Evolutionary conservation across 371 early-diverging fungal genomes (phyloP).

Genomic region (Catenaria anguillulae): DNA sequence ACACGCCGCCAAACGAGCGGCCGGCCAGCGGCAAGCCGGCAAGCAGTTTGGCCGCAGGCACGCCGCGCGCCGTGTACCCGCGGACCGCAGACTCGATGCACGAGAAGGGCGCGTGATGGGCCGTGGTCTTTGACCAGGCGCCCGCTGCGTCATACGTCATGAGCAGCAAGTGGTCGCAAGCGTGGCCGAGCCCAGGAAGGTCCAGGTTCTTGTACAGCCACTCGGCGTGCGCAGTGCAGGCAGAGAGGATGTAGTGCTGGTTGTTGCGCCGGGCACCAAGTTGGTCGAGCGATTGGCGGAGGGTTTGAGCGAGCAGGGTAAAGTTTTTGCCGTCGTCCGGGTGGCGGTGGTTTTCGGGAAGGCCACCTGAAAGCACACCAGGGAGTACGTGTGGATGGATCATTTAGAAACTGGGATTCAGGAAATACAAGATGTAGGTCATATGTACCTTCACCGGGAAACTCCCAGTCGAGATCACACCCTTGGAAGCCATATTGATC

Average conservation of each 20-base stretch:
- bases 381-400: too few relatives aligned
- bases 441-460: conserved; percentile 6
- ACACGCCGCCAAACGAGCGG: conserved; percentile 6
- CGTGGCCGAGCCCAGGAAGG: neutral
- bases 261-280: neutral
- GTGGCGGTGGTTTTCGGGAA: neutral
- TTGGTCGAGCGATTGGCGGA: neutral
- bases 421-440: too few relatives aligned
- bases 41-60: neutral
- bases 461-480: conserved; percentile 11
- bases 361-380: too few relatives aligned
- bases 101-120: conserved; percentile 9
- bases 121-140: conserved; percentile 5
- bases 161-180: conserved; percentile 4
- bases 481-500: conserved; percentile 11
- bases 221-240: neutral
- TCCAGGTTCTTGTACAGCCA: conserved; percentile 1
- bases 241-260: neutral
- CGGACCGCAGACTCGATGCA: conserved; percentile 6
- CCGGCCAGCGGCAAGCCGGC: conserved; percentile 7
- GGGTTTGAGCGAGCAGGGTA: neutral
- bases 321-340: conserved; percentile 9
- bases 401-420: too few relatives aligned
- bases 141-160: conserved; percentile 11
- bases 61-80: conserved; percentile 2